These are phyloP conservation scores for Simplicillium sp. DNA, from an alignment of 2,329 filamentous ascomycete genomes.

Conservation along the genomic window DNA sequence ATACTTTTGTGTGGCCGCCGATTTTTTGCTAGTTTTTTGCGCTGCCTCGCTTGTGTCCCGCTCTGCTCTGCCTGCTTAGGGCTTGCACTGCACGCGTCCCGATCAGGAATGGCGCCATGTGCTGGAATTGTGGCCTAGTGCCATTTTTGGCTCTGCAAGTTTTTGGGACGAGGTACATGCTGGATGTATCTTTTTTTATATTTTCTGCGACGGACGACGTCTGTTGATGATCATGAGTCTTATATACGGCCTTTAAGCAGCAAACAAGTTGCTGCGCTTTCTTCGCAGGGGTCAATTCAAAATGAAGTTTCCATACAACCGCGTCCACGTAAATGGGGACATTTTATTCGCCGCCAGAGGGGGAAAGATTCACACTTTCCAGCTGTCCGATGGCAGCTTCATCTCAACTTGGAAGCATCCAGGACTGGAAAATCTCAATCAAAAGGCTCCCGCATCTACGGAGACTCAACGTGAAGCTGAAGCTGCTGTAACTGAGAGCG, in stretches of 20 bases:
- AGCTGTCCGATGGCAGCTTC: constrained; percentile 44
- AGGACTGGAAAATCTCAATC: constrained; percentile 23
- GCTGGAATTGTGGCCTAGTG: not conserved
- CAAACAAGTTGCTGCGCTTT: not conserved
- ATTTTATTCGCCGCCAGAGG: constrained; percentile 68
- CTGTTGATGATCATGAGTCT: not conserved
- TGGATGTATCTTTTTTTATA: constrained; percentile 24
- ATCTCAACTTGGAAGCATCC: constrained; percentile 54
- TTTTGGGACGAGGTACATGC: constrained; percentile 15
- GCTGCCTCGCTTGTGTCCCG: no score
- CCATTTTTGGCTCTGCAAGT: not conserved
- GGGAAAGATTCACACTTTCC: constrained; percentile 60
- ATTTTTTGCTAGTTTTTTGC: no score
- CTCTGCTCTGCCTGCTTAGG: no score
- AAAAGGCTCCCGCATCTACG: constrained; percentile 8
- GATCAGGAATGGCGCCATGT: constrained; percentile 1
- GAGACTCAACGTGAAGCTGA: not conserved
- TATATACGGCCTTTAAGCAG: not conserved
- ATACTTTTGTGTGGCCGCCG: no score
- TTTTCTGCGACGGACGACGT: not conserved
- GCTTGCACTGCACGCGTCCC: not conserved
- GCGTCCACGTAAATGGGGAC: constrained; percentile 43
- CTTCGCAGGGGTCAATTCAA: constrained; percentile 4
- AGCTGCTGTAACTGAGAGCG: constrained; percentile 5
- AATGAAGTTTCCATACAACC: constrained; percentile 56